Evolutionary conservation across 139 green algal species (phyloP).

Genomic region (Chlamydomonas applanata): DNA sequence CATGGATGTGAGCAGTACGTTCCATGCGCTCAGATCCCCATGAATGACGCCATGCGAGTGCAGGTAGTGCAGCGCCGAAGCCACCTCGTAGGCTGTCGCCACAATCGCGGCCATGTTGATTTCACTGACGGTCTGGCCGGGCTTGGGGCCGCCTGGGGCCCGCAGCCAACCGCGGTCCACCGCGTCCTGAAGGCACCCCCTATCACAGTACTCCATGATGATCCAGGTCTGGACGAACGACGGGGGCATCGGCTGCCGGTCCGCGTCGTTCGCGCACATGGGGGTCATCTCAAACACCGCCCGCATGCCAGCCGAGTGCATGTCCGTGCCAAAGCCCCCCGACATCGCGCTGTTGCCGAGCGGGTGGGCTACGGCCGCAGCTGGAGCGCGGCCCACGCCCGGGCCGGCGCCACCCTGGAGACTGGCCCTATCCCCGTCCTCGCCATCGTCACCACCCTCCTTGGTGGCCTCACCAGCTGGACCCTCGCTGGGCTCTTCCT

Average conservation of each 20-base stretch:
- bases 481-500: too few species aligned
- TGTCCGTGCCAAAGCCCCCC: too few species aligned
- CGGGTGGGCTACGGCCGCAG: too few species aligned
- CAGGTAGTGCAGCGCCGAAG: conserved; percentile 41
- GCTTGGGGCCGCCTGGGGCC: too few species aligned
- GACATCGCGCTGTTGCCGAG: too few species aligned
- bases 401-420: too few species aligned
- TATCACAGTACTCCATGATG: conserved; percentile 28
- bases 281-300: too few species aligned
- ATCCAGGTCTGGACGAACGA: conserved; percentile 10
- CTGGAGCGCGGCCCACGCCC: too few species aligned
- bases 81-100: conserved; percentile 28
- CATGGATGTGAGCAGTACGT: conserved; percentile 58
- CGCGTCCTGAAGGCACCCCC: conserved; percentile 32
- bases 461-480: too few species aligned
- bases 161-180: conserved; percentile 47
- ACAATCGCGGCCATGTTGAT: conserved; percentile 23
- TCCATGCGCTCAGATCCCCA: conserved; percentile 66
- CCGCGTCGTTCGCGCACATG: not conserved
- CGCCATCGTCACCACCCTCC: too few species aligned
- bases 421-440: too few species aligned
- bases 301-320: too few species aligned
- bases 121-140: not conserved
- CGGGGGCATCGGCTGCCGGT: not conserved
- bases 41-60: conserved; percentile 66